Evolutionary conservation across 768 basidiomycete species (phyloP), one percentile per base, ranked within the genome.

Genomic region (Termitomyces sp.): DNA sequence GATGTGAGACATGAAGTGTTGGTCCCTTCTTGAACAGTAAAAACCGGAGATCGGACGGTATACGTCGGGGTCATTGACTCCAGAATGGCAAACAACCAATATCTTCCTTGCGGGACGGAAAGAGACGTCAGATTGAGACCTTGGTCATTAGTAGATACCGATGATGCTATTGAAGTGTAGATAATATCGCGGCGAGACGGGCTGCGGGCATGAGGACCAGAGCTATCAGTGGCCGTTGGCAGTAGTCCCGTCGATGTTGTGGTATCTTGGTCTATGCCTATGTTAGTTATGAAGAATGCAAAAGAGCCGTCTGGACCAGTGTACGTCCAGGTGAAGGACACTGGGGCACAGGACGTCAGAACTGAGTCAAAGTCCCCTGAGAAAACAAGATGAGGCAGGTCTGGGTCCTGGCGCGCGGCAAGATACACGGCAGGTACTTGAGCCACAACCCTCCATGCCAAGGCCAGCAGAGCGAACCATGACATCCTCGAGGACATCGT

Each of bases 81-180:
- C 18, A 76, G 59, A 5, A 65, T 60, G 7, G 71, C 73, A 0
- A 53, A 60, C 20, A 85, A 24, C 13, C 61, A 45, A 62, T 87
- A 87, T 75, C 74, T 78, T 4, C 85, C 85, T 53, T 74, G 68
- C 0, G 79, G 66, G 24, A 84, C 67, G 57, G 74, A 72, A 48
- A 87, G 82, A 2, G 69, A 45, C 1, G 66, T 4, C 85, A 86
- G 85, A 4, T 63, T 68, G 67, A 70, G 83, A n/a, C n/a, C 18
- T 53, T 55, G 3, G 4, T 7, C 7, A 30, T 30, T 0, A 4
- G 80, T 71, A 53, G 71, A 63, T n/a, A 77, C 45, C 8, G 65
- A 64, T 0, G 59, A 56, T 14, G 59, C 71, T 30, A 84, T 50
- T 14, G 49, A 48, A 3, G 67, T 46, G 2, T 65, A 57, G 14